phyloP scores from a whole-genome alignment of 2,329 filamentous ascomycete genomes.

The Zymoseptoria passerinii region DNA sequence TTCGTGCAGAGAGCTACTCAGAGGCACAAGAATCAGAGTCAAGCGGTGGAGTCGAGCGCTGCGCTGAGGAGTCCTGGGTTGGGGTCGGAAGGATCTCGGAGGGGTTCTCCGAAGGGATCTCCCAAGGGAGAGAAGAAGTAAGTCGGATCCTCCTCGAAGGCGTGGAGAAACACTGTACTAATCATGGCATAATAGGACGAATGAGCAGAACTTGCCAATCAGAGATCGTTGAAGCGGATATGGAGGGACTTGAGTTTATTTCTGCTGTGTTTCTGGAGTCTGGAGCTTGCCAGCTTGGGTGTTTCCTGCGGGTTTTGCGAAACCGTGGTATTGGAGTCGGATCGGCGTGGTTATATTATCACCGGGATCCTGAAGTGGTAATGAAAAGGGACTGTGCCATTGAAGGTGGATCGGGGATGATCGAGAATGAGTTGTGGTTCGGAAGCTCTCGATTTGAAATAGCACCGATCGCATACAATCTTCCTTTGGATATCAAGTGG shows the following conservation, averaged over 20 bases:
- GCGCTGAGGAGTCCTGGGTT: background rate
- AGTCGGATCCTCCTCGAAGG: background rate
- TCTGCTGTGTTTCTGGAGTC: background rate
- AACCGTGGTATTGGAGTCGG: background rate
- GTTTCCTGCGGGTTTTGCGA: background rate
- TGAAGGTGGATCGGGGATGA: no score
- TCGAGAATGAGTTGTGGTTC: no score
- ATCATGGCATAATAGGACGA: background rate
- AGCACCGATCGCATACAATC: no score
- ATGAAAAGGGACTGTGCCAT: background rate
- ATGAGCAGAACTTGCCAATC: background rate
- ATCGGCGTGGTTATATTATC: background rate
- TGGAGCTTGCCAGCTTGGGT: no score
- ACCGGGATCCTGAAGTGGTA: background rate
- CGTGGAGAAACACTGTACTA: background rate
- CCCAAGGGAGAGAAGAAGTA: background rate
- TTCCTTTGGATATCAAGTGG: no score
- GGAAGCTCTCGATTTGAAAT: no score
- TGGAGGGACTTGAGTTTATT: background rate
- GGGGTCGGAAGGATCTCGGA: background rate
- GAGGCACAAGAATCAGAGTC: no score
- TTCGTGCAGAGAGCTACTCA: no score
- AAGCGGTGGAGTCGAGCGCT: no score
- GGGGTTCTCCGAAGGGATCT: background rate
- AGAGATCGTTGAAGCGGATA: background rate